phyloP scores from a whole-genome alignment of 129 eudicot species.

The Artemisia annua region DNA sequence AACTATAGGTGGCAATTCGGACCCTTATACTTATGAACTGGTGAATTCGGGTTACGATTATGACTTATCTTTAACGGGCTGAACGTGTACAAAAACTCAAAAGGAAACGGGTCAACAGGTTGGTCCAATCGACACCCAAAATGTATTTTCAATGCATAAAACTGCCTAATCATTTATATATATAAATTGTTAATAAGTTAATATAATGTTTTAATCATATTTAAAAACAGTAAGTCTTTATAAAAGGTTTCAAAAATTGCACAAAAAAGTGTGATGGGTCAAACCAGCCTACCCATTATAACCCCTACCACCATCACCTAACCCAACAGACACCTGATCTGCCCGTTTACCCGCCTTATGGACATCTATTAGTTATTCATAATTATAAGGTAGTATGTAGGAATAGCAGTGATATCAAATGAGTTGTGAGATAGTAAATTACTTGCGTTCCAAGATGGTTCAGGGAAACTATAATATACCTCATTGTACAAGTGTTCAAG shows the following conservation, averaged over 20 bases:
- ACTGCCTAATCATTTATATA: background rate
- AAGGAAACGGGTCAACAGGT: background rate
- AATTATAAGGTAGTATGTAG: slow-evolving; percentile 9
- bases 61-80: background rate
- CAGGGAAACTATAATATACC: slow-evolving; percentile 40
- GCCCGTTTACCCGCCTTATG: no score
- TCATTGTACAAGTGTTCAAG: slow-evolving; percentile 86
- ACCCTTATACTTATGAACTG: background rate
- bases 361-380: background rate
- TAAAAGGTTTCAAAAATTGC: background rate
- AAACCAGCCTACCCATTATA: background rate
- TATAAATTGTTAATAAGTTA: background rate
- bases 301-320: no score
- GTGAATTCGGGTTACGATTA: background rate
- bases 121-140: background rate
- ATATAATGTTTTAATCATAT: no score
- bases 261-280: background rate
- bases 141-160: background rate
- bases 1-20: background rate
- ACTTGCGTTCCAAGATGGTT: background rate
- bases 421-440: background rate
- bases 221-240: background rate
- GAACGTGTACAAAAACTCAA: background rate
- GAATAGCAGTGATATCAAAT: background rate
- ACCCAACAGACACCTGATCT: no score